phyloP scores from a whole-genome alignment of 2,329 filamentous ascomycete genomes.

The Chaetothyriales sp. region DNA sequence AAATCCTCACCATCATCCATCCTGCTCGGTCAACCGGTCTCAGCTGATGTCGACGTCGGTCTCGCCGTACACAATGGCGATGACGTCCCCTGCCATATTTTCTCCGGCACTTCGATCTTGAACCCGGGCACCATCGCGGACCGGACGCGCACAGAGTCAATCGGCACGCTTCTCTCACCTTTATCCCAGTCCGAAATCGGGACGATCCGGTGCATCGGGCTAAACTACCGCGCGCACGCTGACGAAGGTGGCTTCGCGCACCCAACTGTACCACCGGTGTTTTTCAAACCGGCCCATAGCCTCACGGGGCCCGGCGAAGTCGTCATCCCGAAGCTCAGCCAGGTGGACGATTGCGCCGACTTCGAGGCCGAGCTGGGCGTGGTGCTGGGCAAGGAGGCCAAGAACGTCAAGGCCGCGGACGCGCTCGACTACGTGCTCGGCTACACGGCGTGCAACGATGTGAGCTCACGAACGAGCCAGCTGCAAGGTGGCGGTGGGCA shows the following conservation, averaged over 20 bases:
- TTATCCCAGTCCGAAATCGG: conserved; percentile 25
- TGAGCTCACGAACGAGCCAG: conserved; percentile 27
- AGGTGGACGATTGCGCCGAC: conserved; percentile 28
- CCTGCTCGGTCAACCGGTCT: conserved; percentile 37
- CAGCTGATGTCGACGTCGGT: conserved; percentile 41
- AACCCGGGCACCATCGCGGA: conserved; percentile 39
- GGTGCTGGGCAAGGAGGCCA: conserved; percentile 25
- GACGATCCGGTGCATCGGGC: conserved; percentile 33
- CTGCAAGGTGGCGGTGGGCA: conserved; percentile 27
- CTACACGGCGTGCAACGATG: conserved; percentile 30
- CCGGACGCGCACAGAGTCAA: conserved; percentile 35
- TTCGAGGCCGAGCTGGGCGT: conserved; percentile 30
- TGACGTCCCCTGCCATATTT: conserved; percentile 43
- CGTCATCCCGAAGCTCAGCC: conserved; percentile 22
- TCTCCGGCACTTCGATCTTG: conserved; percentile 46
- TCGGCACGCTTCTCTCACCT: conserved; percentile 26
- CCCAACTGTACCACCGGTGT: conserved; percentile 25
- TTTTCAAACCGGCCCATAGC: conserved; percentile 28
- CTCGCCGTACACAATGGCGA: conserved; percentile 39
- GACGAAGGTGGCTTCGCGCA: conserved; percentile 27
- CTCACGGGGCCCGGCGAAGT: conserved; percentile 23
- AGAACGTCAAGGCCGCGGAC: conserved; percentile 26
- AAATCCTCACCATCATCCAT: conserved; percentile 37
- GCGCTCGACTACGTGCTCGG: conserved; percentile 30
- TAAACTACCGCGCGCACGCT: conserved; percentile 34